Evolutionary conservation across 352 stramenopile species (phyloP).

Genomic region (Globisporangium nagaii): DNA sequence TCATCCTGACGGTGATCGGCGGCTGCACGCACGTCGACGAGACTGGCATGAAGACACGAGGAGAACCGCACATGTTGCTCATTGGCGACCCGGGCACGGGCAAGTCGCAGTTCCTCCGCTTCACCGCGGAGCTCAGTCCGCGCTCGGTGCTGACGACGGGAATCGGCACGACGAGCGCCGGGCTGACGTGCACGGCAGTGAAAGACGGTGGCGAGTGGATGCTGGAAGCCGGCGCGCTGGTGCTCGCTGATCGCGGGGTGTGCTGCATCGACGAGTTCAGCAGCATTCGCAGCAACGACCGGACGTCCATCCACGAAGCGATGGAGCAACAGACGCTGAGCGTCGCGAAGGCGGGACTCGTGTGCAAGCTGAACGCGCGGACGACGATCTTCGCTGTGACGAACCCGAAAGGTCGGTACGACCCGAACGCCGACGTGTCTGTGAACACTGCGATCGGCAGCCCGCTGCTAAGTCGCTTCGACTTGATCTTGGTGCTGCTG

Average conservation of each 20-base stretch:
- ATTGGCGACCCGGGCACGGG: constrained; percentile 77
- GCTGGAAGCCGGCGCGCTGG: constrained; percentile 94
- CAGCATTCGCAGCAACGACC: constrained; percentile 91
- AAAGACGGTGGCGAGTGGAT: constrained; percentile 95
- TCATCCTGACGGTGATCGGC: constrained; percentile 92
- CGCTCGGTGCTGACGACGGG: constrained; percentile 95
- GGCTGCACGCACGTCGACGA: constrained; percentile 74
- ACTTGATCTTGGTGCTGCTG: constrained; percentile 95
- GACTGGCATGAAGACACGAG: constrained; percentile 70
- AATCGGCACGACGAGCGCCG: constrained; percentile 94
- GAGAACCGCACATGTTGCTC: constrained; percentile 83
- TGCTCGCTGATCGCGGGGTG: constrained; percentile 88
- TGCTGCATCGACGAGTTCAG: constrained; percentile 98
- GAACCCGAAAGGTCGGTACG: constrained; percentile 89
- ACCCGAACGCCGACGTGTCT: constrained; percentile 85
- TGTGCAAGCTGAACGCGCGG: constrained; percentile 94
- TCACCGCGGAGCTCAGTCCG: constrained; percentile 92
- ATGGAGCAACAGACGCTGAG: constrained; percentile 98
- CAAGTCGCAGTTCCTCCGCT: constrained; percentile 96
- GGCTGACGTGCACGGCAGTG: constrained; percentile 95
- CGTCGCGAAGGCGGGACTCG: constrained; percentile 96
- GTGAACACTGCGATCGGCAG: constrained; percentile 95
- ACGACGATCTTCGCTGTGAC: constrained; percentile 95
- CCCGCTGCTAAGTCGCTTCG: constrained; percentile 96
- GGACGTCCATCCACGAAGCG: constrained; percentile 94